Conservation (phyloP, 2,329 filamentous ascomycete species). For the Arthroderma uncinatum region DNA sequence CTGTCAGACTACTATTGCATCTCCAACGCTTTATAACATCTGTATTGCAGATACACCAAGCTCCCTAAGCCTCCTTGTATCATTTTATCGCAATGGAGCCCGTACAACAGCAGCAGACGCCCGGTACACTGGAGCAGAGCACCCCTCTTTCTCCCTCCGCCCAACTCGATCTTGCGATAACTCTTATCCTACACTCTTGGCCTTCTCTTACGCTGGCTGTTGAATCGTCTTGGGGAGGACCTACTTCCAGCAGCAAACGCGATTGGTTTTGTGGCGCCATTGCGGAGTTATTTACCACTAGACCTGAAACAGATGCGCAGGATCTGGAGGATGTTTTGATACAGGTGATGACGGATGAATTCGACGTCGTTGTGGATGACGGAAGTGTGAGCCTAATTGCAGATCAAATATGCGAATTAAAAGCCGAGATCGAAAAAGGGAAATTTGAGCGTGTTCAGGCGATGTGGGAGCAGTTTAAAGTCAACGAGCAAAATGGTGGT, state of each 20-base stretch:
- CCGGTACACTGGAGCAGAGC: neutral
- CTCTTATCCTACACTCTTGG: conserved; percentile 78
- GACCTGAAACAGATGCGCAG: conserved; percentile 55
- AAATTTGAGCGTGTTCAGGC: conserved; percentile 54
- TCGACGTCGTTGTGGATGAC: conserved; percentile 85
- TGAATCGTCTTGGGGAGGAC: conserved; percentile 76
- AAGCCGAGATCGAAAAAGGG: conserved; percentile 53
- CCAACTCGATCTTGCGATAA: conserved; percentile 76
- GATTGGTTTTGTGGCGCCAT: conserved; percentile 92
- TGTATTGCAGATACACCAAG: too few species aligned
- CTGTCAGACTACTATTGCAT: too few species aligned
- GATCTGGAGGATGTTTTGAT: conserved; percentile 77
- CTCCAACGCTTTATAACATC: too few species aligned
- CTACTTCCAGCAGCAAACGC: conserved; percentile 72
- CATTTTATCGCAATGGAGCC: neutral
- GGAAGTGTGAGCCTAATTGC: conserved; percentile 69
- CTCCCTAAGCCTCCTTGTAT: too few species aligned
- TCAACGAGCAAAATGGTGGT: conserved; percentile 37
- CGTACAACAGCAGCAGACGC: neutral
- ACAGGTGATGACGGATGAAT: conserved; percentile 91
- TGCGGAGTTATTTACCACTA: conserved; percentile 59
- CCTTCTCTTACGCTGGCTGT: conserved; percentile 77
- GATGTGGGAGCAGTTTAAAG: conserved; percentile 42
- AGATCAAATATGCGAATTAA: conserved; percentile 56
- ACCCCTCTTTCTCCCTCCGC: conserved; percentile 34